Conservation (phyloP, 345 rosid genomes). For the Dipteronia sinensis region DNA sequence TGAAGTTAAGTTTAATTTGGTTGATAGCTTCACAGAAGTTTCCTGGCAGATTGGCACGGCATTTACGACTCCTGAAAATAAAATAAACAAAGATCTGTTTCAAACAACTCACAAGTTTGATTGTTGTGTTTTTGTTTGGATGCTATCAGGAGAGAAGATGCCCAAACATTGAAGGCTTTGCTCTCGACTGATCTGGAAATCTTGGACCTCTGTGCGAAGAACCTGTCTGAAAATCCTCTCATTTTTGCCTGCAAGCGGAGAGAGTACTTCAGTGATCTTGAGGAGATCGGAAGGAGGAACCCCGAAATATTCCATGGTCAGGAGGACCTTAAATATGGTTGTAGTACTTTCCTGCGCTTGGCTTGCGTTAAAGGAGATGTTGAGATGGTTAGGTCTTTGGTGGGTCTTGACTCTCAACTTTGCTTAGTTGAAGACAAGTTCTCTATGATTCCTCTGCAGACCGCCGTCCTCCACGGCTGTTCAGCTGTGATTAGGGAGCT, state of each 20-base stretch:
- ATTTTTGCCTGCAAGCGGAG: too few species aligned
- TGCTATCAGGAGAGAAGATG: background rate
- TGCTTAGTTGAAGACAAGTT: background rate
- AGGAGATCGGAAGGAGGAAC: background rate
- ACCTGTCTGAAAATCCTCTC: background rate
- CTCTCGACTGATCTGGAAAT: background rate
- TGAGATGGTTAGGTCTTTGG: background rate
- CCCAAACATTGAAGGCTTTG: background rate
- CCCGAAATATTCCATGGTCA: background rate
- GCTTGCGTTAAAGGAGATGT: background rate
- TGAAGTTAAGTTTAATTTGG: too few species aligned
- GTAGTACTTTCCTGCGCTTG: background rate
- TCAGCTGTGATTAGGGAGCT: constrained; percentile 2
- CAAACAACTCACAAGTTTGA: too few species aligned
- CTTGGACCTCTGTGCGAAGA: background rate
- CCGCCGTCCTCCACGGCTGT: background rate
- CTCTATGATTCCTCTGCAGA: constrained; percentile 7
- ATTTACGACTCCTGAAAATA: too few species aligned
- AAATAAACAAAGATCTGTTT: too few species aligned
- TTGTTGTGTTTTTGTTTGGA: too few species aligned
- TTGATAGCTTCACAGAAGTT: too few species aligned
- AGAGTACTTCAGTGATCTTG: background rate
- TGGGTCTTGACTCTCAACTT: background rate
- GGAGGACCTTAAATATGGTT: background rate
- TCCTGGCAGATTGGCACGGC: too few species aligned